A percentile compares a stretch with the other conserved stretches of the same genome.
Conservation (phyloP, 2,329 filamentous ascomycete species). For the Ophidiomyces ophidiicola region DNA sequence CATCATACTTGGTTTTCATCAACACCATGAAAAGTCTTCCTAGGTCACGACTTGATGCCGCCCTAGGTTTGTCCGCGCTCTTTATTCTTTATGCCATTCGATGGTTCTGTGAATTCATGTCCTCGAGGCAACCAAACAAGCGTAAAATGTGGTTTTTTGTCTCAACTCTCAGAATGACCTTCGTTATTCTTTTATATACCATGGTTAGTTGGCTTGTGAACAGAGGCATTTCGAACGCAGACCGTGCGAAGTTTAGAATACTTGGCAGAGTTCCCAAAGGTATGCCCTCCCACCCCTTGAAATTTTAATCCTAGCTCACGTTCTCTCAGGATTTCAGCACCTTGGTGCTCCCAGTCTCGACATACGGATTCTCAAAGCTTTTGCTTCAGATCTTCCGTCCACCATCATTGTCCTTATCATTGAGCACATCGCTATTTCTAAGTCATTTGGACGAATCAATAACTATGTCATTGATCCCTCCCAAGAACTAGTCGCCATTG, state of each 20-base stretch:
- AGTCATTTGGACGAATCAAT: constrained; percentile 51
- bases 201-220: constrained; percentile 53
- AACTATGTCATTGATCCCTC: constrained; percentile 52
- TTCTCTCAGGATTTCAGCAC: constrained; percentile 29
- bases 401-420: constrained; percentile 50
- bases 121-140: constrained; percentile 44
- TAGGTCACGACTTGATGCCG: constrained; percentile 46
- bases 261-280: constrained; percentile 47
- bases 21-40: constrained; percentile 47
- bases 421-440: constrained; percentile 53
- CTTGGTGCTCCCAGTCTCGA: constrained; percentile 37
- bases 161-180: constrained; percentile 48
- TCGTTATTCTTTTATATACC: constrained; percentile 50
- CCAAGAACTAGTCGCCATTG: constrained; percentile 54
- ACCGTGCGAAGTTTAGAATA: constrained; percentile 44
- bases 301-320: not conserved
- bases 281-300: not conserved
- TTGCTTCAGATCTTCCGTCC: constrained; percentile 44
- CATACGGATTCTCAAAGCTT: constrained; percentile 39
- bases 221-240: constrained; percentile 30
- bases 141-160: constrained; percentile 48
- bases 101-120: constrained; percentile 39
- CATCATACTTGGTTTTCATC: constrained; percentile 41
- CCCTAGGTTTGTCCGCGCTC: constrained; percentile 48
- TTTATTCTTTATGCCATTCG: constrained; percentile 46